Conservation (phyloP, 2,329 filamentous ascomycete species). For the Podosphaera fusca region DNA sequence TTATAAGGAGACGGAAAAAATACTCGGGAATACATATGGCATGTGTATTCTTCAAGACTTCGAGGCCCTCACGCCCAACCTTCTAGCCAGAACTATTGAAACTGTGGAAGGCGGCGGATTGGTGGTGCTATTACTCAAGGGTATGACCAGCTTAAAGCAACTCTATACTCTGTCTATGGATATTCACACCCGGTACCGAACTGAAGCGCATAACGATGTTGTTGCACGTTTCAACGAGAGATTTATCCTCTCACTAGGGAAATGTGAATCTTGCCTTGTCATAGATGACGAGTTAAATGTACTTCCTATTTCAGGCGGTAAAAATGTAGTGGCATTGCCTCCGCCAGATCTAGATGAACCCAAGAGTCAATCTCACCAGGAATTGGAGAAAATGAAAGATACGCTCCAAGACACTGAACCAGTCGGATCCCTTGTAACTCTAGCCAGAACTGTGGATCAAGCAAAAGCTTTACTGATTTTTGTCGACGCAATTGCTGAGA, state of each 20-base stretch:
- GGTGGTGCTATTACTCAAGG: slow-evolving; percentile 75
- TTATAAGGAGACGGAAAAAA: slow-evolving; percentile 99
- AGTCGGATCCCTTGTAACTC: slow-evolving; percentile 58
- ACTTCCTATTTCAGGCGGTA: slow-evolving; percentile 84
- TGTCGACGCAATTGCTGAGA: slow-evolving; percentile 86
- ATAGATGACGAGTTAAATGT: slow-evolving; percentile 97
- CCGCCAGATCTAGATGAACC: slow-evolving; percentile 51
- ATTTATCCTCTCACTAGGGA: slow-evolving; percentile 85
- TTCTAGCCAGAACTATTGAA: slow-evolving; percentile 83
- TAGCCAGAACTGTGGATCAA: slow-evolving; percentile 83
- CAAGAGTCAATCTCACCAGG: slow-evolving; percentile 46
- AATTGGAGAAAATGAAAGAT: slow-evolving; percentile 73
- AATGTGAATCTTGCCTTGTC: slow-evolving; percentile 81
- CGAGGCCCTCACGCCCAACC: slow-evolving; percentile 90
- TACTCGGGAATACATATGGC: slow-evolving; percentile 89
- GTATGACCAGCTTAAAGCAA: slow-evolving; percentile 92
- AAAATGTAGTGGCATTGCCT: slow-evolving; percentile 63
- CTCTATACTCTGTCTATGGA: slow-evolving; percentile 96
- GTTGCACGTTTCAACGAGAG: slow-evolving; percentile 93
- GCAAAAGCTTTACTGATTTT: slow-evolving; percentile 94
- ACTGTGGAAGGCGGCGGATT: slow-evolving; percentile 92
- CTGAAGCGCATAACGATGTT: slow-evolving; percentile 87
- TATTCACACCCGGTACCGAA: slow-evolving; percentile 85
- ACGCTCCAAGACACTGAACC: slow-evolving; percentile 66
- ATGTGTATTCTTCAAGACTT: slow-evolving; percentile 98